Evolutionary conservation across 2,329 filamentous ascomycete genomes (phyloP).

Genomic region (Microdochium trichocladiopsis): DNA sequence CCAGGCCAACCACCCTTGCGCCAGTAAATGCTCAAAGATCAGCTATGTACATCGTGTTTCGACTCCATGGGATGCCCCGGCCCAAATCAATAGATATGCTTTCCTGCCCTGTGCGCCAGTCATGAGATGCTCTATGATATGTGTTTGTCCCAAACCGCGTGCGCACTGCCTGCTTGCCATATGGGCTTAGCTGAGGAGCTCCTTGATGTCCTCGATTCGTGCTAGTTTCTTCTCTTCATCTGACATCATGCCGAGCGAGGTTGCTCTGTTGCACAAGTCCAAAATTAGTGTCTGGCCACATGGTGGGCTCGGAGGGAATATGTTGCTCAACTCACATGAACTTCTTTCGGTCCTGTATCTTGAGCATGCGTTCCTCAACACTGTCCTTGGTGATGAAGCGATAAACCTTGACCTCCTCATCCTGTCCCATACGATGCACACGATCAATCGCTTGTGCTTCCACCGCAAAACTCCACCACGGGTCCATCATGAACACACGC

Average conservation of each 20-base stretch:
- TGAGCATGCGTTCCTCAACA: constrained; percentile 92
- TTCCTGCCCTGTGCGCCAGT: not conserved
- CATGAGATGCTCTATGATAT: not conserved
- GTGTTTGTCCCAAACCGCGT: not conserved
- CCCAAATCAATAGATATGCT: too few relatives aligned
- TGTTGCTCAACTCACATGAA: constrained; percentile 71
- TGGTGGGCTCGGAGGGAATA: too few relatives aligned
- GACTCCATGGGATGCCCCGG: too few relatives aligned
- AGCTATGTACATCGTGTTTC: too few relatives aligned
- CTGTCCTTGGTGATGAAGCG: constrained; percentile 85
- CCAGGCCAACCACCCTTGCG: too few relatives aligned
- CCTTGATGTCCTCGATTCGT: constrained; percentile 88
- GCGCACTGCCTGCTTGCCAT: too few relatives aligned
- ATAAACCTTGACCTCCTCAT: constrained; percentile 75
- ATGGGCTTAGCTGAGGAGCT: constrained; percentile 67
- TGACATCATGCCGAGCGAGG: constrained; percentile 86
- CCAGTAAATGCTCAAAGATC: too few relatives aligned
- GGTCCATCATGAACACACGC: constrained; percentile 97
- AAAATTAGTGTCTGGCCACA: too few relatives aligned
- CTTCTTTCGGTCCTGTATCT: constrained; percentile 91
- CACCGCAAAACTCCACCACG: constrained; percentile 97
- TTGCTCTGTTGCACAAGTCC: constrained; percentile 55
- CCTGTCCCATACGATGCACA: constrained; percentile 94
- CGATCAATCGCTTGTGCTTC: constrained; percentile 97
- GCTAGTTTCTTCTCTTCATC: constrained; percentile 90